phyloP scores from a whole-genome alignment of 1,139 yeast genomes.

The Protomyces macrosporus region DNA sequence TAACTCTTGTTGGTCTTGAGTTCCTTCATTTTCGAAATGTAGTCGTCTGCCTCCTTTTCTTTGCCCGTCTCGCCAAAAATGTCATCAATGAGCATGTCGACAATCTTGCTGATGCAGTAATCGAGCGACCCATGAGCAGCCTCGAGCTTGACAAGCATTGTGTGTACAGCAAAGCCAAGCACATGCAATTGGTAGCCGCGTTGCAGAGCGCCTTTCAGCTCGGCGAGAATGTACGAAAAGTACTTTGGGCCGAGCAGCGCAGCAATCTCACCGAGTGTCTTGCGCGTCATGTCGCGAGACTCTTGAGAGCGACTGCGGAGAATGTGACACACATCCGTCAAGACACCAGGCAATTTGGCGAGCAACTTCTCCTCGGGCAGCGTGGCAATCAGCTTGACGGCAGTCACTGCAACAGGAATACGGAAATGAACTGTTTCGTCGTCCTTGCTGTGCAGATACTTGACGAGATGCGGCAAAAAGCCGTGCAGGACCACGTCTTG shows the following conservation, averaged over 20 bases:
- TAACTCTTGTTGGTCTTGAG: slow-evolving; percentile 83
- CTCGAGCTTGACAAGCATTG: slow-evolving; percentile 53
- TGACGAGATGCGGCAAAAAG: slow-evolving; percentile 57
- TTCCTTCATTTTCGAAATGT: slow-evolving; percentile 80
- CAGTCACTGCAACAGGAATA: slow-evolving; percentile 75
- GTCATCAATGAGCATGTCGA: slow-evolving; percentile 82
- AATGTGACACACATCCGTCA: slow-evolving; percentile 82
- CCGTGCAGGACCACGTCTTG: slow-evolving; percentile 55
- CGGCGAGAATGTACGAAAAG: slow-evolving; percentile 67
- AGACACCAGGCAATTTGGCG: slow-evolving; percentile 66
- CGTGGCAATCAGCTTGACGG: slow-evolving; percentile 63
- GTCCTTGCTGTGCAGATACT: slow-evolving; percentile 48
- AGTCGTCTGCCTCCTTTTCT: slow-evolving; percentile 93
- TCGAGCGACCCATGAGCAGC: slow-evolving; percentile 71
- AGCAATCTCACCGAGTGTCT: slow-evolving; percentile 63
- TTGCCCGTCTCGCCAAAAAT: slow-evolving; percentile 87
- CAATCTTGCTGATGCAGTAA: slow-evolving; percentile 56
- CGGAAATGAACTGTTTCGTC: slow-evolving; percentile 74
- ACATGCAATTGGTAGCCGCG: slow-evolving; percentile 95
- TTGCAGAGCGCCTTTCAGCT: slow-evolving; percentile 69
- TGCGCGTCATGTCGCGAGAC: slow-evolving; percentile 79
- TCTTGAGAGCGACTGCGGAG: slow-evolving; percentile 83
- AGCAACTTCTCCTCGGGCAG: slow-evolving; percentile 55
- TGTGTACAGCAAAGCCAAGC: slow-evolving; percentile 79
- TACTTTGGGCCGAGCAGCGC: slow-evolving; percentile 65